Evolutionary conservation across 805 yeast species (phyloP), one percentile per base, ranked within the genome.

Genomic region (Clavispora carvajalis): DNA sequence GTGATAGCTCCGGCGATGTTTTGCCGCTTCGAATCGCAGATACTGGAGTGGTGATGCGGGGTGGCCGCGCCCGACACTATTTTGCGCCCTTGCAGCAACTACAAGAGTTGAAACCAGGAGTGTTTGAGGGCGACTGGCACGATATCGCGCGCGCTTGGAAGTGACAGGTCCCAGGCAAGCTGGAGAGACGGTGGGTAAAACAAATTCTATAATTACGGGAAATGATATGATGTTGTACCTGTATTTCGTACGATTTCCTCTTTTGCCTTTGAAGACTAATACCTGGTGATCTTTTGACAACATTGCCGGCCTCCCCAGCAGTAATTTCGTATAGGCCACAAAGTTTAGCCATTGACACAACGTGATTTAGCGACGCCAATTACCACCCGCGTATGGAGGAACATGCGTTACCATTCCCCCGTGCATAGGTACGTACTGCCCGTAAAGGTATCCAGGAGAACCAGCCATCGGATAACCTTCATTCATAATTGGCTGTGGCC

Each of bases 1-100:
- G 88, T 1, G 88, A 81, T 49, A 77, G 85, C 41, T 52, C 73
- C 0, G 79, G 85, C 0, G 88, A 81, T 59, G 67, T 49, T 12
- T 34, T 51, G 22, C 48, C 79, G 1, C 58, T 80, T 55, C 42
- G 75, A 10, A 65, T 63, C 26, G 73, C 76, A 2, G 70, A 71
- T 43, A 47, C 54, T 13, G 83, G 81, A 0, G 56, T 79, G 4
- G 62, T 74, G 1, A 62, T 80, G 37, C 63, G 54, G 13, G 65
- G 67, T 5, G 62, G 62, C 2, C 25, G 35, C 10, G 52, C 48
- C 6, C 9, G 13, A 9, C 12, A 29, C 10, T 5, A 10, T 12
- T 22, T 37, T 16, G 30, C 2, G 7, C 19, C 36, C 11, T 18
- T 34, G 30, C 22, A 15, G 2, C 23, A 8, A 17, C 19, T 33